These are phyloP conservation scores for Xylariomycetidae sp. DNA, from an alignment of 2,329 filamentous ascomycete species.

Conservation along the genomic window DNA sequence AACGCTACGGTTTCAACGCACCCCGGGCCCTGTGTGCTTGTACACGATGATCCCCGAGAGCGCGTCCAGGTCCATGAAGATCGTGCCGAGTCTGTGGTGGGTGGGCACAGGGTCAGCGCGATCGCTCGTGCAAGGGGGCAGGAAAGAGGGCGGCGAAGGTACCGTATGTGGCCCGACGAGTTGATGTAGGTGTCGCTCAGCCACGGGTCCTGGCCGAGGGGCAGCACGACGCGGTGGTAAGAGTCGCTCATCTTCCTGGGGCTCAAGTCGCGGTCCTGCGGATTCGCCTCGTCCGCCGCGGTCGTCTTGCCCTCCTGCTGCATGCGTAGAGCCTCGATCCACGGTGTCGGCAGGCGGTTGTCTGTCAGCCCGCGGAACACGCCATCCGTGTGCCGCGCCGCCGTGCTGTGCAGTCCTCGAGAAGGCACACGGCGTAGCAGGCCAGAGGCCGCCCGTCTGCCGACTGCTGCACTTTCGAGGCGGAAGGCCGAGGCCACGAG, in stretches of 20 bases:
- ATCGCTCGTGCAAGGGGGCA: too few species aligned
- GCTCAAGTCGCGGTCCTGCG: slow-evolving; percentile 46
- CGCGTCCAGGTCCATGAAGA: slow-evolving; percentile 77
- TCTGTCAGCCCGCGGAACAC: slow-evolving; percentile 32
- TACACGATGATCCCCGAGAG: slow-evolving; percentile 71
- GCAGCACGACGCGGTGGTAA: slow-evolving; percentile 63
- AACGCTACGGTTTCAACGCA: too few species aligned
- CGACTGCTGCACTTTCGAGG: not conserved
- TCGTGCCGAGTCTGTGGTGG: slow-evolving; percentile 59
- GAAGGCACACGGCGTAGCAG: not conserved
- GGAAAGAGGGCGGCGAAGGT: slow-evolving; percentile 24
- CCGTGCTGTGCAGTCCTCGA: slow-evolving; percentile 19
- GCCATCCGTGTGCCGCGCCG: slow-evolving; percentile 26
- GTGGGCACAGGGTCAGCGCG: too few species aligned
- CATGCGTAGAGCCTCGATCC: slow-evolving; percentile 60
- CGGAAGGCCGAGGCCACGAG: slow-evolving; percentile 9
- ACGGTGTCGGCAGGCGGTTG: slow-evolving; percentile 44
- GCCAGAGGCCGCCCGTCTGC: not conserved
- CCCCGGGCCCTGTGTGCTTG: slow-evolving; percentile 55
- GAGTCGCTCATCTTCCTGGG: slow-evolving; percentile 68
- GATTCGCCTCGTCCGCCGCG: slow-evolving; percentile 15
- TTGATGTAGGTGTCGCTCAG: slow-evolving; percentile 74
- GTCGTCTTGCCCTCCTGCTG: slow-evolving; percentile 38
- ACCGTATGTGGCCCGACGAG: slow-evolving; percentile 66
- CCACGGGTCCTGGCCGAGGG: slow-evolving; percentile 69